A percentile compares a stretch with the other conserved stretches of the same genome.
phyloP scores from a whole-genome alignment of 2,329 filamentous ascomycete genomes.

The Colletotrichum lentis region DNA sequence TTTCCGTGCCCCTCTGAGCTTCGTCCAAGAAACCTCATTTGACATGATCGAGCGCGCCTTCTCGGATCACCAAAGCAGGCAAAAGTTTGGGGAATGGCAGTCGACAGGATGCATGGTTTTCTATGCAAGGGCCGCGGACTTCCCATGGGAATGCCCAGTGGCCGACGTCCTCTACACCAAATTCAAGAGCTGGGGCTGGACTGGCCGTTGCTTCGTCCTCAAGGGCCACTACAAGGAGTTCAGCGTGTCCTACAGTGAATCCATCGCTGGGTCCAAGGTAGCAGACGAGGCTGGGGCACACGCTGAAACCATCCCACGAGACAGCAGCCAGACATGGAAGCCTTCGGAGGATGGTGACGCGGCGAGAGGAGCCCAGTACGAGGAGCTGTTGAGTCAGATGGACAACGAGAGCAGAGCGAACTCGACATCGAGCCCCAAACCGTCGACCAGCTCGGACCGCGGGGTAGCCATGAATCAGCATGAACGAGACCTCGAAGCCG shows the following conservation, averaged over 20 bases:
- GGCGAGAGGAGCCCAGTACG: conserved; percentile 26
- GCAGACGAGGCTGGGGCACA: conserved; percentile 53
- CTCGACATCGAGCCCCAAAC: conserved; percentile 10
- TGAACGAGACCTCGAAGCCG: conserved; percentile 59
- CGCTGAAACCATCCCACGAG: conserved; percentile 43
- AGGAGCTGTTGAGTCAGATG: conserved; percentile 26
- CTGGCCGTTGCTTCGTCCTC: conserved; percentile 61
- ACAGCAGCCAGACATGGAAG: conserved; percentile 1
- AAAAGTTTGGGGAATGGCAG: conserved; percentile 57
- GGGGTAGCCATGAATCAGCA: conserved; percentile 53
- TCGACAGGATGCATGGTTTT: conserved; percentile 60
- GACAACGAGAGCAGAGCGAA: conserved; percentile 28
- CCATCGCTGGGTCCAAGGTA: conserved; percentile 56
- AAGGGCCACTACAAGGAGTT: conserved; percentile 66
- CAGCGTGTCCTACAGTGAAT: conserved; percentile 60
- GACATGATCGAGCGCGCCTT: conserved; percentile 62
- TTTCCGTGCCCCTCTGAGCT: conserved; percentile 58
- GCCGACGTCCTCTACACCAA: conserved; percentile 57
- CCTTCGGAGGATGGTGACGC: conserved; percentile 14
- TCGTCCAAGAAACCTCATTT: conserved; percentile 57
- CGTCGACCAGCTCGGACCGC: conserved; percentile 46
- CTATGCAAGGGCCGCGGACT: conserved; percentile 61
- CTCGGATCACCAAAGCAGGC: conserved; percentile 57
- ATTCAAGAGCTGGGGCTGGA: conserved; percentile 58
- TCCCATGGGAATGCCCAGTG: conserved; percentile 59